Evolutionary conservation across 176 grass and related monocot genomes (phyloP).

Genomic region (Tuctoria greenei): DNA sequence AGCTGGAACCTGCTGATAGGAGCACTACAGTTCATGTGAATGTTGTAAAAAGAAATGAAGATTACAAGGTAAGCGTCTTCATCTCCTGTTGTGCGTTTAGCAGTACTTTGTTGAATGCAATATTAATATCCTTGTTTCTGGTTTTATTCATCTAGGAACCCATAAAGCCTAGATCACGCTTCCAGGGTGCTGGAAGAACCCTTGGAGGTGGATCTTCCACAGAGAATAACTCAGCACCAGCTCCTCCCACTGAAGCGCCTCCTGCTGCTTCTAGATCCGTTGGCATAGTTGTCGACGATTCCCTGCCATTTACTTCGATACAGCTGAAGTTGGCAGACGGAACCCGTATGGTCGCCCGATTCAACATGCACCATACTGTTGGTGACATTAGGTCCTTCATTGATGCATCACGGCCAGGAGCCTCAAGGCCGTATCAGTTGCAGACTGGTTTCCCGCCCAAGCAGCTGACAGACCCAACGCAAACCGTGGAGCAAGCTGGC

Average conservation of each 20-base stretch:
- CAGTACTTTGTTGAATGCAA: background rate
- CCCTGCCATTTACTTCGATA: conserved; percentile 65
- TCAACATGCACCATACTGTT: conserved; percentile 82
- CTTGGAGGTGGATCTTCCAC: conserved; percentile 60
- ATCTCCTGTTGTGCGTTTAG: background rate
- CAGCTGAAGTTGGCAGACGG: conserved; percentile 85
- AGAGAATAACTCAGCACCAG: conserved; percentile 29
- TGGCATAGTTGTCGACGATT: conserved; percentile 58
- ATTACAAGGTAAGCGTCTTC: conserved; percentile 48
- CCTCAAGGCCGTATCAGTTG: conserved; percentile 50
- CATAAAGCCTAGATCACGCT: conserved; percentile 42
- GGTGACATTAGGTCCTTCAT: conserved; percentile 81
- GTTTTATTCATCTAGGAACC: conserved; percentile 54
- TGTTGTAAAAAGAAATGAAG: conserved; percentile 59
- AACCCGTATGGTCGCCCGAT: conserved; percentile 80
- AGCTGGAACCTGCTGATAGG: conserved; percentile 75
- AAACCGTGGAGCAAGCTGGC: conserved; percentile 80
- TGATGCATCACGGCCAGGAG: conserved; percentile 69
- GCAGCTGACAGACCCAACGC: conserved; percentile 54
- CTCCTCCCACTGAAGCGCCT: conserved; percentile 27
- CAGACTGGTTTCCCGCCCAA: conserved; percentile 88
- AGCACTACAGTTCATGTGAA: conserved; percentile 70
- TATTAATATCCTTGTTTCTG: background rate
- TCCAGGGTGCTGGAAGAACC: conserved; percentile 89
- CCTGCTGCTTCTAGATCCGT: conserved; percentile 37